These are phyloP conservation scores for Oemleria cerasiformis DNA, from an alignment of 306 rosid genomes.

Conservation along the genomic window DNA sequence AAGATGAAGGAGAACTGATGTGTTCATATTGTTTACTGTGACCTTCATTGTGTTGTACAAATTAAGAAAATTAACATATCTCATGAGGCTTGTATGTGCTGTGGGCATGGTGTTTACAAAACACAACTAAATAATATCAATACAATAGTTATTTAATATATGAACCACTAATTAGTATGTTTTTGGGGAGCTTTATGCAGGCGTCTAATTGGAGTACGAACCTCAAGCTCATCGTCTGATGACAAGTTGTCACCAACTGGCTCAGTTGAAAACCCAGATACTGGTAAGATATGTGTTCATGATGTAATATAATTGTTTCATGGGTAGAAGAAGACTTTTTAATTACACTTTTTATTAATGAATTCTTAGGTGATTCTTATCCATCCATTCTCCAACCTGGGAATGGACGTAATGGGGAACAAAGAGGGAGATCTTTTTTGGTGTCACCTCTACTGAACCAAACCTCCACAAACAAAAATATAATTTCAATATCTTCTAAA, in stretches of 20 bases:
- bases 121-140: neutral
- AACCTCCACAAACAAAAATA: conserved; percentile 32
- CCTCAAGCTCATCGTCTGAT: conserved; percentile 56
- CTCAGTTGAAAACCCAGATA: conserved; percentile 43
- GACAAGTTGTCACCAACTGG: conserved; percentile 46
- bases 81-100: neutral
- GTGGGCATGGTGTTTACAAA: neutral
- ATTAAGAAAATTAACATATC: neutral
- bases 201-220: conserved; percentile 45
- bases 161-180: conserved; percentile 3
- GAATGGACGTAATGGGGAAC: conserved; percentile 34
- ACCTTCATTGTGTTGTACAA: neutral
- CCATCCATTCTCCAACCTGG: conserved; percentile 36
- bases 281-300: conserved; percentile 43
- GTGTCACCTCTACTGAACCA: conserved; percentile 35
- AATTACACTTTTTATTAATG: conserved; percentile 20
- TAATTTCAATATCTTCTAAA: conserved; percentile 35
- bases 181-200: conserved; percentile 38
- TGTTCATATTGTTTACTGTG: neutral
- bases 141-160: neutral
- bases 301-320: conserved; percentile 16
- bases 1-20: neutral
- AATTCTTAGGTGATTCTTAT: conserved; percentile 35
- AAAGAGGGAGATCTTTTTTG: conserved; percentile 38
- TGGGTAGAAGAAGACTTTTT: conserved; percentile 22